Evolutionary conservation across 1,284 basidiomycete species (phyloP), one percentile per base, ranked within the genome.

Genomic region (Fomitiporia mediterranea): DNA sequence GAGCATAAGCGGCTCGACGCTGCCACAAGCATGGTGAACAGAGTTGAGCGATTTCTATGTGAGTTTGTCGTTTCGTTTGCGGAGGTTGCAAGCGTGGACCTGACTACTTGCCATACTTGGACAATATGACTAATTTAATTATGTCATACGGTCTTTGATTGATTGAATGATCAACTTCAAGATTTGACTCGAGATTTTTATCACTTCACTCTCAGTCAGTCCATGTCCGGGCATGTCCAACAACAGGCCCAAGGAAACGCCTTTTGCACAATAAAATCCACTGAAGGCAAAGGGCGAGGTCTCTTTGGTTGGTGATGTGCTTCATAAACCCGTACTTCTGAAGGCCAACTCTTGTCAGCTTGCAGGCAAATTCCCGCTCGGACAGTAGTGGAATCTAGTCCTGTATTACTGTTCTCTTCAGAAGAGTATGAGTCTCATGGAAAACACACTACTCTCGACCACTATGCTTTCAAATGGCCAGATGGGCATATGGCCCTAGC

Each of bases 381-480:
- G 15, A 88, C 85, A 0, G 57, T 89, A 9, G 68, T 98, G 57
- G 94, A 98, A 68, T 82, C 86, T 60, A 89, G 87, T 57, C 94
- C 94, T 0, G 90, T 94, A n/a, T 74, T 97, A 8, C 74, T 97
- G 5, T 83, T 96, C 63, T 71, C 74, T 0, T 76, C 80, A 47
- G 75, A 82, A 28, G 91, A 94, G 69, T 94, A 94, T 67, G 77
- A 82, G 44, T 64, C 70, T 5, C 78, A 88, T 66, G 88, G 85
- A 55, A 78, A 71, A 61, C 74, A 86, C 63, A 95, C 90, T 0
- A 70, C 89, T 0, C 72, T 96, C 13, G 89, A 94, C 62, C 84
- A 88, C 50, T 95, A 95, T 67, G 86, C 91, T 0, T 95, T 95
- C 66, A 85, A 82, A 42, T 97, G 92, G 89, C 72, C 74, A 47